These are phyloP conservation scores for Fusarium tricinctum DNA, from an alignment of 2,329 filamentous ascomycete genomes.

Conservation along the genomic window DNA sequence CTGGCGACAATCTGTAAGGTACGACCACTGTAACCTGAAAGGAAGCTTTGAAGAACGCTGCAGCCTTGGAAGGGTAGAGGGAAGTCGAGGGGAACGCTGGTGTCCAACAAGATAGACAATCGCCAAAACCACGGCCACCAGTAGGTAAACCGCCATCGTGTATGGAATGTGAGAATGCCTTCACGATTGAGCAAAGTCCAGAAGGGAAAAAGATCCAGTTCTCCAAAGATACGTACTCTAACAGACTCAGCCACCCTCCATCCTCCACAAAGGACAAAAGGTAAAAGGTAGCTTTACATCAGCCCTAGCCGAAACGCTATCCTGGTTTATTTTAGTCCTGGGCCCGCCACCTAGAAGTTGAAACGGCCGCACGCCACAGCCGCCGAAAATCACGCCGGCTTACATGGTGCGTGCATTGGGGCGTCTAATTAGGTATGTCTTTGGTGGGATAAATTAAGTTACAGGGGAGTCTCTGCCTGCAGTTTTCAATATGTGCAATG, in stretches of 20 bases:
- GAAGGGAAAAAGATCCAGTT: neutral
- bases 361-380: constrained; percentile 17
- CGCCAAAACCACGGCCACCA: constrained; percentile 1
- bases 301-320: constrained; percentile 24
- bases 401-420: neutral
- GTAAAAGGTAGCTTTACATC: neutral
- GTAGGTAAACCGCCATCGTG: constrained; percentile 14
- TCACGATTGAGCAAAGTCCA: neutral
- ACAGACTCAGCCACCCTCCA: neutral
- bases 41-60: constrained; percentile 11
- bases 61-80: constrained; percentile 14
- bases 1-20: constrained; percentile 50
- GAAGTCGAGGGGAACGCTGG: neutral
- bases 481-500: neutral
- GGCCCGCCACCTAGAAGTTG: neutral
- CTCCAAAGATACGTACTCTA: neutral
- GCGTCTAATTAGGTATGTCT: neutral
- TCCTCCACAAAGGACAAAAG: neutral
- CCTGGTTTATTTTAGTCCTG: constrained; percentile 2
- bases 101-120: neutral
- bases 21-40: constrained; percentile 33
- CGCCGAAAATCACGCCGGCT: neutral
- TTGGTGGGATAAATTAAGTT: neutral
- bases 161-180: neutral
- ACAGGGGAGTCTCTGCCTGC: neutral